Evolutionary conservation across 2,329 filamentous ascomycete species (phyloP).

Genomic region (Cladosporium sp.): DNA sequence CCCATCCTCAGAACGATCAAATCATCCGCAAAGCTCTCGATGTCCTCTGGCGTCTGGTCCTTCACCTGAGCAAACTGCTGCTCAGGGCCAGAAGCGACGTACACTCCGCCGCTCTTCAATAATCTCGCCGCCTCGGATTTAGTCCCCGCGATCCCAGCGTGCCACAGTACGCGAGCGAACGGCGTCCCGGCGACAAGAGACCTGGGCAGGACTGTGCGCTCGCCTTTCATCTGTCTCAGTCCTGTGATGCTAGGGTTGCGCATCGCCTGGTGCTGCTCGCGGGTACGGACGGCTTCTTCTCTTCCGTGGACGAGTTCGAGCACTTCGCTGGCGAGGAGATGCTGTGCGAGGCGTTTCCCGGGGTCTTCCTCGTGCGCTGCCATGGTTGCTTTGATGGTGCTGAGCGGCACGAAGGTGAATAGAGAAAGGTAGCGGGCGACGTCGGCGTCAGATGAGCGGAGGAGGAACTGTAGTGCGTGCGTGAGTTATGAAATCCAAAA

Average conservation of each 20-base stretch:
- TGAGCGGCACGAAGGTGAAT: slow-evolving; percentile 78
- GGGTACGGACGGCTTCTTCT: slow-evolving; percentile 56
- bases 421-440: slow-evolving; percentile 77
- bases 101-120: slow-evolving; percentile 28
- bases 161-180: slow-evolving; percentile 26
- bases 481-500: slow-evolving; percentile 6
- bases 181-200: slow-evolving; percentile 23
- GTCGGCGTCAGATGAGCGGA: slow-evolving; percentile 73
- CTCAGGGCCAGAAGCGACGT: slow-evolving; percentile 25
- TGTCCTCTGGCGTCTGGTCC: slow-evolving; percentile 52
- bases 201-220: slow-evolving; percentile 22
- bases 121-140: slow-evolving; percentile 27
- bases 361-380: slow-evolving; percentile 60
- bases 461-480: slow-evolving; percentile 59
- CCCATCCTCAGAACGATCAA: slow-evolving; percentile 51
- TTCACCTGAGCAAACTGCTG: slow-evolving; percentile 56
- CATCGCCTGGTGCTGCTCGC: slow-evolving; percentile 48
- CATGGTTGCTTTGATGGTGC: slow-evolving; percentile 64
- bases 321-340: slow-evolving; percentile 75
- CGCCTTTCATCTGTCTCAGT: slow-evolving; percentile 25
- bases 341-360: slow-evolving; percentile 70
- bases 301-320: slow-evolving; percentile 71
- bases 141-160: slow-evolving; percentile 26
- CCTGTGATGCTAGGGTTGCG: slow-evolving; percentile 20
- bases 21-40: slow-evolving; percentile 54